These are phyloP conservation scores for Paulownia fortunei DNA, from an alignment of 257 asterid genomes.

Conservation along the genomic window DNA sequence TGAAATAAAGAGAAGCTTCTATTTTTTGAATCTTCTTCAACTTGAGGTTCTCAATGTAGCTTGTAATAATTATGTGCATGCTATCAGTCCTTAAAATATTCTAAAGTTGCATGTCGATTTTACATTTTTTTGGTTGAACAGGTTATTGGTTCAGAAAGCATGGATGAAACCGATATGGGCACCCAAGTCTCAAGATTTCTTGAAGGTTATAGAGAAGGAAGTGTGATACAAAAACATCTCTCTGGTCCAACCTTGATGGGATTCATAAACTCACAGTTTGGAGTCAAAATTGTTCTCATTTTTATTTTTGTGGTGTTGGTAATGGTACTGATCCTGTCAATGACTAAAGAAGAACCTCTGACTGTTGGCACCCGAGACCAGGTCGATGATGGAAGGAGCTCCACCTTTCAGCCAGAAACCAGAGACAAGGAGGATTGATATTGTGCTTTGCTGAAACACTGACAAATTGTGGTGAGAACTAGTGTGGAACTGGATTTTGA, in stretches of 20 bases:
- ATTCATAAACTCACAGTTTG: conserved; percentile 56
- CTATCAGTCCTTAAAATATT: not conserved
- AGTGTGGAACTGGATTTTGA: too few species aligned
- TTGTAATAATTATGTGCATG: not conserved
- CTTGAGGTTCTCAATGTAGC: not conserved
- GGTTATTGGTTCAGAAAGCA: conserved; percentile 77
- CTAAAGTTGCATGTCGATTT: not conserved
- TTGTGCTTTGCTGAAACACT: not conserved
- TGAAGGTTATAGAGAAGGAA: conserved; percentile 78
- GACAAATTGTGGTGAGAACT: not conserved
- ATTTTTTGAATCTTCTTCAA: not conserved
- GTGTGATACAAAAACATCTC: conserved; percentile 56
- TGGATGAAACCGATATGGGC: conserved; percentile 67
- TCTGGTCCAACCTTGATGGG: conserved; percentile 58
- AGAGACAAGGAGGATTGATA: conserved; percentile 68
- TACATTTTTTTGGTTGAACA: conserved; percentile 37
- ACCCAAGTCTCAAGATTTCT: conserved; percentile 66
- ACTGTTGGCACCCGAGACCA: conserved; percentile 54
- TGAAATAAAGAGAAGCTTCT: not conserved
- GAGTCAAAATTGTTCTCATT: conserved; percentile 44
- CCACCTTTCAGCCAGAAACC: conserved; percentile 45
- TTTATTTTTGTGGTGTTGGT: conserved; percentile 47
- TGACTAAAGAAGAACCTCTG: conserved; percentile 63
- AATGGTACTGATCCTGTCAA: conserved; percentile 46
- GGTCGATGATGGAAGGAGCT: conserved; percentile 36